Conservation (phyloP, 169 alveolate species). For the Cyclospora cayetanensis region DNA sequence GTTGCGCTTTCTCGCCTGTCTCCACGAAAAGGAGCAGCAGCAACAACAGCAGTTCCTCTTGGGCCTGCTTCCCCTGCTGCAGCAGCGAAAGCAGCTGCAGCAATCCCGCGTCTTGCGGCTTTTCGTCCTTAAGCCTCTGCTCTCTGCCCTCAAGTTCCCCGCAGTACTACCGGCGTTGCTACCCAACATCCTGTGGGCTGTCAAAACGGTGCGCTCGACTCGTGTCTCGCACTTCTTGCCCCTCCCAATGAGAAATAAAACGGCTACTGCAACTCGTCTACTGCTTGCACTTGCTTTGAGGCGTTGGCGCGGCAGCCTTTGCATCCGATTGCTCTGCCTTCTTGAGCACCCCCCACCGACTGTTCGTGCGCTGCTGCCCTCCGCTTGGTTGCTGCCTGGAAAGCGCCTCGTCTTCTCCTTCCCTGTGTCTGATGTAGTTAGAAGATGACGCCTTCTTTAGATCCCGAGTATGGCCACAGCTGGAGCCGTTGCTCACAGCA, state of each 20-base stretch:
- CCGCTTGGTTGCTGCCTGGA: too few relatives aligned
- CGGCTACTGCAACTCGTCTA: background rate
- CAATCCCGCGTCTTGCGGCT: background rate
- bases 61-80: conserved; percentile 30
- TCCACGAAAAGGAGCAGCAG: conserved; percentile 49
- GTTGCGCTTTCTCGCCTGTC: conserved; percentile 44
- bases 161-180: too few relatives aligned
- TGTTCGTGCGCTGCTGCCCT: background rate
- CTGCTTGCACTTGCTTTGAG: background rate
- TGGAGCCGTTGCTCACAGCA: conserved; percentile 30
- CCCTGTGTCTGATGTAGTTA: background rate
- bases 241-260: too few relatives aligned
- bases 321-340: background rate
- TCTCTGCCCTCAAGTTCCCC: too few relatives aligned
- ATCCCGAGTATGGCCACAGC: conserved; percentile 28
- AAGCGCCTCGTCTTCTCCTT: too few relatives aligned
- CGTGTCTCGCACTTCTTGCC: too few relatives aligned
- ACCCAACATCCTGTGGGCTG: too few relatives aligned
- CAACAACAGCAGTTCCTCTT: conserved; percentile 44
- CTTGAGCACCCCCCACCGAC: background rate
- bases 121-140: too few relatives aligned
- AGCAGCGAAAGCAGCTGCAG: conserved; percentile 28
- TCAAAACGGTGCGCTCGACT: too few relatives aligned
- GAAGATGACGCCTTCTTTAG: background rate
- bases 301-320: background rate